A percentile compares a stretch with the other conserved stretches of the same genome.
Evolutionary conservation across 2,329 filamentous ascomycete genomes (phyloP).

Genomic region (Phoma herbarum): DNA sequence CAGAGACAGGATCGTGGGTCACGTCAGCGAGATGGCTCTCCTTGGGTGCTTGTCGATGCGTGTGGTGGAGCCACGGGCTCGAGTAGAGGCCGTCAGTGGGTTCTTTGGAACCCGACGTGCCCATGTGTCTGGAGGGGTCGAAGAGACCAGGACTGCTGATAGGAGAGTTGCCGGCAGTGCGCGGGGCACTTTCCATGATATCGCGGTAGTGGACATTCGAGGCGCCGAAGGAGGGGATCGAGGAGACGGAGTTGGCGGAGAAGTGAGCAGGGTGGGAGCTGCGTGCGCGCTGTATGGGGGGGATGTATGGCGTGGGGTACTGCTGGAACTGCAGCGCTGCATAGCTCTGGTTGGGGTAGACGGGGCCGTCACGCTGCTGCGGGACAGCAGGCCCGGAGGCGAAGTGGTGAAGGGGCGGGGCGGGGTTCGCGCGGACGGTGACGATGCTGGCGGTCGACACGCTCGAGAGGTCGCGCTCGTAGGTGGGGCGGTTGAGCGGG

Average conservation of each 20-base stretch:
- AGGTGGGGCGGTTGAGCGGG: constrained; percentile 46
- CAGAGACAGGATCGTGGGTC: constrained; percentile 86
- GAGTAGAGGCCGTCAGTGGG: constrained; percentile 55
- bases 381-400: constrained; percentile 17
- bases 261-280: constrained; percentile 55
- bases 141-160: constrained; percentile 59
- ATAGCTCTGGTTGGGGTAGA: constrained; percentile 61
- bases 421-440: constrained; percentile 51
- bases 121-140: constrained; percentile 46
- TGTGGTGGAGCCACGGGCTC: constrained; percentile 60
- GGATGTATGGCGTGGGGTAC: constrained; percentile 48
- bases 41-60: constrained; percentile 60
- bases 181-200: constrained; percentile 51
- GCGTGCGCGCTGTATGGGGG: constrained; percentile 52
- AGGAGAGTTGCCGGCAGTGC: constrained; percentile 58
- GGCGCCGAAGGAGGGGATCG: constrained; percentile 54
- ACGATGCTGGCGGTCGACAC: constrained; percentile 54
- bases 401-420: constrained; percentile 23
- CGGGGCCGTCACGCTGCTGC: constrained; percentile 45
- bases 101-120: constrained; percentile 40
- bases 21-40: constrained; percentile 88
- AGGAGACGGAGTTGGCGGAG: constrained; percentile 48
- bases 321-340: constrained; percentile 59
- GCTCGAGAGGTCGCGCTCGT: constrained; percentile 54
- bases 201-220: constrained; percentile 43